Evolutionary conservation across 176 grass and related monocot genomes (phyloP).

Genomic region (Elaeis guineensis): DNA sequence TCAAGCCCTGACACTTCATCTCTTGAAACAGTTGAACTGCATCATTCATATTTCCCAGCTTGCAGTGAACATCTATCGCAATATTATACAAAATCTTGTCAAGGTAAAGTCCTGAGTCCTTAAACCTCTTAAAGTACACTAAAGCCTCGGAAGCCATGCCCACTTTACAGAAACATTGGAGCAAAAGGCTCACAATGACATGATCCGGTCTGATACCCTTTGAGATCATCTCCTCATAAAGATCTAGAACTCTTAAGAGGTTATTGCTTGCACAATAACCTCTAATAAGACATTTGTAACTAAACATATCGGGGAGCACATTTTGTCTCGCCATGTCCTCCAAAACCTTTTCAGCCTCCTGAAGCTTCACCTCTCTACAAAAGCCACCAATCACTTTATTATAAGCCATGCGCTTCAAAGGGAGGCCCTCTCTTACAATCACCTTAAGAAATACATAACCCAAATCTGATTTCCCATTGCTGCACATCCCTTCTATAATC

Average conservation of each 20-base stretch:
- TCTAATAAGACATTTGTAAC: slow-evolving; percentile 51
- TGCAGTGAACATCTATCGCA: slow-evolving; percentile 50
- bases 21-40: slow-evolving; percentile 54
- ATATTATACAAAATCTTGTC: slow-evolving; percentile 69
- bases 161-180: slow-evolving; percentile 40
- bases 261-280: slow-evolving; percentile 44
- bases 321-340: slow-evolving; percentile 37
- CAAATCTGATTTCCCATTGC: slow-evolving; percentile 31
- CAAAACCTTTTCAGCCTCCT: slow-evolving; percentile 65
- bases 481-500: slow-evolving; percentile 45
- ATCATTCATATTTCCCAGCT: slow-evolving; percentile 40
- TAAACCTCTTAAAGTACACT: slow-evolving; percentile 43
- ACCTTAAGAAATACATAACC: slow-evolving; percentile 40
- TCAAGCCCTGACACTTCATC: slow-evolving; percentile 45
- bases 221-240: slow-evolving; percentile 43
- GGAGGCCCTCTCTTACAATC: slow-evolving; percentile 21
- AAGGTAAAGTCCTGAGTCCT: slow-evolving; percentile 34
- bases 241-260: slow-evolving; percentile 38
- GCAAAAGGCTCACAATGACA: slow-evolving; percentile 38
- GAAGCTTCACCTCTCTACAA: slow-evolving; percentile 54
- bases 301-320: slow-evolving; percentile 26
- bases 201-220: slow-evolving; percentile 44
- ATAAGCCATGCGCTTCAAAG: slow-evolving; percentile 38
- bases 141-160: slow-evolving; percentile 43
- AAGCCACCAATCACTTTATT: slow-evolving; percentile 63